Evolutionary conservation across 345 rosid genomes (phyloP), one percentile per base, ranked within the genome.

Genomic region (Cochlearia excelsa): DNA sequence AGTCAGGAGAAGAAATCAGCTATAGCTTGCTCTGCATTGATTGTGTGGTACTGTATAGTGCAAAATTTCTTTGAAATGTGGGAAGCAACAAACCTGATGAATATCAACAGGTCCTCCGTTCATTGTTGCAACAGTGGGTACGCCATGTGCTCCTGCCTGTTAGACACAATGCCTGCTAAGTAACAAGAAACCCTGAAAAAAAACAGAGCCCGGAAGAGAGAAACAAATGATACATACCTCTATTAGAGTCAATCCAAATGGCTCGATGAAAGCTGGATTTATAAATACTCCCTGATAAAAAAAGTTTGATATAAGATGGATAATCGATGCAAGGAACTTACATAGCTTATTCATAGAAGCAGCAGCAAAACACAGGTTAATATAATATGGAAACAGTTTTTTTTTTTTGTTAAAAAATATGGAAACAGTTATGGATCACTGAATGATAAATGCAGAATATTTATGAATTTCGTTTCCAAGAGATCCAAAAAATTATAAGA

Each of bases 81-180:
- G 35, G 33, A 52, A 67, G 41, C 3, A 0, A 67, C 72, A 39
- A 49, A 86, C 95, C 86, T 71, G 64, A 51, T 77, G 87, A 59
- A 89, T 89, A 63, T 89, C 97, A 6, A 89, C 92, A 63, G 95
- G 97, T 34, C 97, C 95, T 43, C 97, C 97, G 77, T 89, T 89
- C 74, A 75, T 82, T 41, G 95, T 89, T 60, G 95, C 95, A 47
- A 86, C 97, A 30, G 77, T 79, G n/a, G 97, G 97, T 72, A 89
- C 74, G 33, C 97, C 95, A 74, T 86, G 34, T 63, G 97, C 95
- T 44, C 92, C 95, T 34, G 97, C 95, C 95, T 89, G 80, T 59
- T 63, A 66, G 47, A 34, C 35, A 68, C 63, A 73, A 27, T 40
- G 5, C 29, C 5, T 11, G 29, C 7, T 26, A 7, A 8, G 9